Percentiles rank a stretch among this genome's conserved stretches.
Conservation (phyloP, 352 stramenopile species). For the Globisporangium polare region DNA sequence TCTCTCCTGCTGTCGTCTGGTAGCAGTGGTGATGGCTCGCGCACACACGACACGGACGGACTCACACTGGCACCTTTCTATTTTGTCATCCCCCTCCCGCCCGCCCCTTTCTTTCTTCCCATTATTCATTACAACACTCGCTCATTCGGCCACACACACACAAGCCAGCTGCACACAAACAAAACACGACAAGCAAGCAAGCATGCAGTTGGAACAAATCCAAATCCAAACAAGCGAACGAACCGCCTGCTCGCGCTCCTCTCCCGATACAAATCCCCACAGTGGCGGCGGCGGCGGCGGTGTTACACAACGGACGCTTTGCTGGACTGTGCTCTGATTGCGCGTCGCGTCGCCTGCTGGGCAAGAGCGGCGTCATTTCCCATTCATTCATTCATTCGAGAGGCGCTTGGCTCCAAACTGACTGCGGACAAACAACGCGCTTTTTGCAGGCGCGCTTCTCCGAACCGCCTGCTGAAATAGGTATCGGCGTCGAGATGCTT, state of each 20-base stretch:
- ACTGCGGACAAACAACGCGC: too few relatives aligned
- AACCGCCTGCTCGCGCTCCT: too few relatives aligned
- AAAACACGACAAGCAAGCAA: too few relatives aligned
- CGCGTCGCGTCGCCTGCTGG: not conserved
- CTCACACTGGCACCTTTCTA: conserved; percentile 8
- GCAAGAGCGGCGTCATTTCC: not conserved
- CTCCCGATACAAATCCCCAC: not conserved
- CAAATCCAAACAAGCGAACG: too few relatives aligned
- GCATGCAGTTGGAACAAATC: too few relatives aligned
- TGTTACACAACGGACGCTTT: not conserved
- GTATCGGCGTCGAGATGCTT: too few relatives aligned
- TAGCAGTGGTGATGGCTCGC: conserved; percentile 1
- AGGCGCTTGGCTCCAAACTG: too few relatives aligned
- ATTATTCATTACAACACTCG: not conserved
- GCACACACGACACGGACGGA: not conserved
- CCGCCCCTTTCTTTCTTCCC: conserved; percentile 5
- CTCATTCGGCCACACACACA: not conserved
- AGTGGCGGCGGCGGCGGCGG: not conserved
- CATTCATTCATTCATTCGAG: too few relatives aligned
- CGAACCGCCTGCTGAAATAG: too few relatives aligned
- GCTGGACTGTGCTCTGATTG: not conserved
- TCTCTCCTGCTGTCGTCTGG: not conserved
- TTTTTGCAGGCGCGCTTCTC: too few relatives aligned
- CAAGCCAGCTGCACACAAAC: not conserved
- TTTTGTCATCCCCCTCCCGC: not conserved